Evolutionary conservation across 768 basidiomycete genomes (phyloP).

Genomic region (Tephrocybe rancida): DNA sequence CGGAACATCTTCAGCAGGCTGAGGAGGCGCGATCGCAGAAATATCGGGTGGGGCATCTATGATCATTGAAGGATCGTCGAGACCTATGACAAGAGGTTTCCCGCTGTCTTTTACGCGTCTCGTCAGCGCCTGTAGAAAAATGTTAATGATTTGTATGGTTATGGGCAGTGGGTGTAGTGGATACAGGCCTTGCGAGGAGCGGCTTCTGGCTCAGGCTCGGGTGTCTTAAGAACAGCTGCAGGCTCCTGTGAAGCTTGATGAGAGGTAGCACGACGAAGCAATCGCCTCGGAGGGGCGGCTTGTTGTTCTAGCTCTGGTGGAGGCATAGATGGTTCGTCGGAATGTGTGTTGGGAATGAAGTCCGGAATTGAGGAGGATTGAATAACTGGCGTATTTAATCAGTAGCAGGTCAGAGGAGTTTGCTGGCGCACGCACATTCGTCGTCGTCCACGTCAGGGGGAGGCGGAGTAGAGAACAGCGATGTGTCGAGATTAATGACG

Average conservation of each 20-base stretch:
- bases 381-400: conserved; percentile 3
- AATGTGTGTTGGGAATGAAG: conserved; percentile 53
- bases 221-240: conserved; percentile 14
- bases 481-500: conserved; percentile 38
- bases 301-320: conserved; percentile 24
- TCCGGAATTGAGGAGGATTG: conserved; percentile 44
- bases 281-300: conserved; percentile 20
- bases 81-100: conserved; percentile 39
- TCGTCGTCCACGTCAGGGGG: conserved; percentile 15
- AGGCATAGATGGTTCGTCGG: conserved; percentile 49
- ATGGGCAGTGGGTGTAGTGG: neutral
- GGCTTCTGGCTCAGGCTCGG: conserved; percentile 18
- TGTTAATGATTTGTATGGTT: neutral
- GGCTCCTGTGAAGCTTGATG: conserved; percentile 43
- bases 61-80: conserved; percentile 46
- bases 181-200: conserved; percentile 32
- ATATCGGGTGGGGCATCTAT: conserved; percentile 32
- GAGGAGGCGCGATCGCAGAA: conserved; percentile 9
- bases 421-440: conserved; percentile 9
- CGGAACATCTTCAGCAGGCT: conserved; percentile 20
- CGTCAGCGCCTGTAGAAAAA: conserved; percentile 37
- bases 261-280: conserved; percentile 41
- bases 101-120: conserved; percentile 40
- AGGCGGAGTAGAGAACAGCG: conserved; percentile 25
- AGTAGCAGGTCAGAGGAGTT: neutral